Evolutionary conservation across 73 alveolate species (phyloP), one percentile per base, ranked within the genome.

Genomic region (Tetrahymena elliotti): DNA sequence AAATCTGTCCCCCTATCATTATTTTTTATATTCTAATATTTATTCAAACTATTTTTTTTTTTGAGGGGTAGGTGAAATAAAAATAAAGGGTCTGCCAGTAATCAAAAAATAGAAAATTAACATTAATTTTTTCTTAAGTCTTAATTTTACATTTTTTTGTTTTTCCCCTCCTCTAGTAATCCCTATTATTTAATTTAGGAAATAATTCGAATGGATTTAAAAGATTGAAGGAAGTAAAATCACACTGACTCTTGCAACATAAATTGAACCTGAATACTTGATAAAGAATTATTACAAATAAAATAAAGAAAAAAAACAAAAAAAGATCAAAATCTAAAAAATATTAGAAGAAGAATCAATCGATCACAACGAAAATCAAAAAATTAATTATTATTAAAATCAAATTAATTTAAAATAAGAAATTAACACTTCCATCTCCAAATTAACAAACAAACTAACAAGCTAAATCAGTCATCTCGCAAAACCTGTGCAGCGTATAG

Each of bases 221-320:
- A 68, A 68, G 88, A 68, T 68, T 68, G 38, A 68, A 68, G 88
- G 88, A 68, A 68, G 88, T 68, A 68, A 68, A 68, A 68, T 68
- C 88, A 68, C 88, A 68, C 88, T 68, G 88, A 68, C 88, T 68
- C 88, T 18, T 68, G 88, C 88, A 68, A 68, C 88, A 68, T 68
- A 68, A 68, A 68, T 68, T 68, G 88, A 68, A 68, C 88, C 88
- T 68, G 88, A 68, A 68, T 68, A 68, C 88, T 68, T 68, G 88
- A 68, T 68, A 68, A 68, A 68, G 88, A 68, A 68, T 27, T 68
- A 68, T 68, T 68, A 68, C 88, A 68, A 68, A 68, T 47, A 68
- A 68, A 68, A 68, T 68, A 68, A 68, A 68, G 16, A 68, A 68
- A 40, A 68, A 68, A 68, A 68, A 11, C 38, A 68, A 68, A 68